Percentiles rank a stretch among this genome's conserved stretches.
These are phyloP conservation scores for Escovopsis weberi DNA, from an alignment of 2,329 filamentous ascomycete genomes.

Conservation along the genomic window DNA sequence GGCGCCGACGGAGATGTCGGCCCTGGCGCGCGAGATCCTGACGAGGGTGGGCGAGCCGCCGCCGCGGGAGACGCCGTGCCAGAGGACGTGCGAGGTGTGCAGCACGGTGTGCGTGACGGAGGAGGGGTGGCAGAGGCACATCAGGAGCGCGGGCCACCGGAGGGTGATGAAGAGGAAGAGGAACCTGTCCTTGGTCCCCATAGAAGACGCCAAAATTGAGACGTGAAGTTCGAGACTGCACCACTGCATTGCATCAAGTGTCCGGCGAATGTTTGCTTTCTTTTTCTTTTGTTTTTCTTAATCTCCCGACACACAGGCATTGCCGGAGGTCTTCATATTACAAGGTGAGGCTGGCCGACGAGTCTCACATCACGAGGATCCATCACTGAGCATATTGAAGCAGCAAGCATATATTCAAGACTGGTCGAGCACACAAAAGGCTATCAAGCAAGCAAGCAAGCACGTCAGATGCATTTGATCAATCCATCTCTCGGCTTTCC, in stretches of 20 bases:
- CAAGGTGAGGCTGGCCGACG: too few relatives aligned
- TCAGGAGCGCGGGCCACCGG: conserved; percentile 22
- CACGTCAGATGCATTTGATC: too few relatives aligned
- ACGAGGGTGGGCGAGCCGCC: conserved; percentile 30
- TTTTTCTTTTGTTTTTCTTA: not conserved
- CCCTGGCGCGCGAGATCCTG: conserved; percentile 38
- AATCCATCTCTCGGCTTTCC: too few relatives aligned
- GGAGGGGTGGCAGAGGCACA: conserved; percentile 27
- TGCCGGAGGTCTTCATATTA: too few relatives aligned
- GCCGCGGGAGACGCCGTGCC: conserved; percentile 36
- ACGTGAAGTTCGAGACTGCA: not conserved
- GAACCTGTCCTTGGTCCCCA: conserved; percentile 21
- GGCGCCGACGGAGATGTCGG: conserved; percentile 31
- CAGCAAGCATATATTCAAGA: too few relatives aligned
- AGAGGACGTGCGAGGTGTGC: conserved; percentile 60
- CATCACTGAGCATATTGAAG: too few relatives aligned
- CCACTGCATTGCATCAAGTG: too few relatives aligned
- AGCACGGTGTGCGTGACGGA: conserved; percentile 46
- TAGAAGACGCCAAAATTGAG: conserved; percentile 9
- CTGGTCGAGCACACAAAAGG: too few relatives aligned
- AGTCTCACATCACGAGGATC: too few relatives aligned
- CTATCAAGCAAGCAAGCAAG: too few relatives aligned
- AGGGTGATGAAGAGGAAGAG: conserved; percentile 21
- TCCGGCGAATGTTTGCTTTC: not conserved
- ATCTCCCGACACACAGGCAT: too few relatives aligned